Evolutionary conservation across 495 filamentous ascomycete genomes (phyloP).

Genomic region (Emericellopsis terricola): DNA sequence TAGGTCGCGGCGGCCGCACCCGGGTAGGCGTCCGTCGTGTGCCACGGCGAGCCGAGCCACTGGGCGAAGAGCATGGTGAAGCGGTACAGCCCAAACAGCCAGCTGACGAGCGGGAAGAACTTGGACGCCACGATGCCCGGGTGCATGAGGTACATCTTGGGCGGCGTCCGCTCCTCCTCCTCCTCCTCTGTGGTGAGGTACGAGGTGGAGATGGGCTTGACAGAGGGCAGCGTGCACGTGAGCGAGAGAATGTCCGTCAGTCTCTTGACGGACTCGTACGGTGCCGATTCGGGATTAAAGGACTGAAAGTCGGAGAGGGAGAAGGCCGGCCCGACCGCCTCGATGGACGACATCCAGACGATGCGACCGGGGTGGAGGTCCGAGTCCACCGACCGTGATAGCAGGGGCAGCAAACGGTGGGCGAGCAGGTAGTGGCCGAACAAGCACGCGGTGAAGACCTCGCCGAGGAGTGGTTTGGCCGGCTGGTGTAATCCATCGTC

Average conservation of each 20-base stretch:
- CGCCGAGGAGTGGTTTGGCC: slow-evolving; percentile 41
- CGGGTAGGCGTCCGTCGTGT: slow-evolving; percentile 54
- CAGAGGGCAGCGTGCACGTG: slow-evolving; percentile 49
- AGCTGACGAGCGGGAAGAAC: slow-evolving; percentile 53
- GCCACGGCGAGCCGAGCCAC: slow-evolving; percentile 75
- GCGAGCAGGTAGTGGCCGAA: slow-evolving; percentile 90
- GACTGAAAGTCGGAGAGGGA: slow-evolving; percentile 6
- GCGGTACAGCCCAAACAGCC: slow-evolving; percentile 42
- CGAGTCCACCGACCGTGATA: slow-evolving; percentile 27
- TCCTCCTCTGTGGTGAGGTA: slow-evolving; percentile 11
- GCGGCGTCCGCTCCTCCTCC: slow-evolving; percentile 9
- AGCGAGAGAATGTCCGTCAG: slow-evolving; percentile 69
- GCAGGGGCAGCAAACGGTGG: slow-evolving; percentile 58
- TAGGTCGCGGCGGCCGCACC: slow-evolving; percentile 62
- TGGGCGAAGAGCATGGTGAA: slow-evolving; percentile 52
- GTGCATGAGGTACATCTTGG: slow-evolving; percentile 60
- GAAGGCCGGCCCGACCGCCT: slow-evolving; percentile 26
- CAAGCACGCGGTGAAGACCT: slow-evolving; percentile 77
- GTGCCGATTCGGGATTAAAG: slow-evolving; percentile 33
- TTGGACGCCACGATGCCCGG: slow-evolving; percentile 73
- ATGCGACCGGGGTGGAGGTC: slow-evolving; percentile 34
- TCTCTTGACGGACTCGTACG: slow-evolving; percentile 78
- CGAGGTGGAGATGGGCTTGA: slow-evolving; percentile 31
- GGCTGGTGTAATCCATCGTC: no score
- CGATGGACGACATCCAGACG: slow-evolving; percentile 73